Percentiles rank a stretch among this genome's conserved stretches.
Evolutionary conservation across 257 asterid genomes (phyloP).

Genomic region (Schizonepeta tenuifolia): DNA sequence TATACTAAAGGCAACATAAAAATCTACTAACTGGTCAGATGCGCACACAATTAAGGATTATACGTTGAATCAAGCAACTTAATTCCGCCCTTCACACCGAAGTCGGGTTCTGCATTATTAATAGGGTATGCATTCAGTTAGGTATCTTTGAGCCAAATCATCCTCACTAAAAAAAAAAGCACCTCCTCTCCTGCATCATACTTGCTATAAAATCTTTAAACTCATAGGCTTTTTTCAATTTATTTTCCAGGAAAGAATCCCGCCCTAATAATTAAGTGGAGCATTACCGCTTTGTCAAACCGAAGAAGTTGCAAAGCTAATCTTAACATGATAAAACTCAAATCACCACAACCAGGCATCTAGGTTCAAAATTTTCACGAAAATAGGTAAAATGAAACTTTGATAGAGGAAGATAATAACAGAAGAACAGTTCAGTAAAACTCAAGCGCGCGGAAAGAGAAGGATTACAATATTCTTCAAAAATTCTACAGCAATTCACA

Average conservation of each 20-base stretch:
- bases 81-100: not conserved
- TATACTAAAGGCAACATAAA: not conserved
- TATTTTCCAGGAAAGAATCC: not conserved
- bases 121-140: not conserved
- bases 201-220: not conserved
- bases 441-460: not conserved
- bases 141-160: slow-evolving; percentile 12
- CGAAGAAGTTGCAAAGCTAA: slow-evolving; percentile 1
- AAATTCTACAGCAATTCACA: slow-evolving; percentile 8
- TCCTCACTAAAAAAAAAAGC: not conserved
- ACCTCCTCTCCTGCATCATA: not conserved
- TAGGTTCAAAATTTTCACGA: not conserved
- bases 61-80: not conserved
- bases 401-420: not conserved
- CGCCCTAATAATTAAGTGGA: not conserved
- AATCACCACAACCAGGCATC: not conserved
- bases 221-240: not conserved
- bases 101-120: not conserved
- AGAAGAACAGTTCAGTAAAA: slow-evolving; percentile 17
- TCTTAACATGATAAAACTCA: not conserved
- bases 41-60: not conserved
- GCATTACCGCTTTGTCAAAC: not conserved
- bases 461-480: not conserved
- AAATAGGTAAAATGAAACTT: not conserved
- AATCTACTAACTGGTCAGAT: not conserved